phyloP scores from a whole-genome alignment of 2,329 filamentous ascomycete species.

The Dryadomyces sulphureus region DNA sequence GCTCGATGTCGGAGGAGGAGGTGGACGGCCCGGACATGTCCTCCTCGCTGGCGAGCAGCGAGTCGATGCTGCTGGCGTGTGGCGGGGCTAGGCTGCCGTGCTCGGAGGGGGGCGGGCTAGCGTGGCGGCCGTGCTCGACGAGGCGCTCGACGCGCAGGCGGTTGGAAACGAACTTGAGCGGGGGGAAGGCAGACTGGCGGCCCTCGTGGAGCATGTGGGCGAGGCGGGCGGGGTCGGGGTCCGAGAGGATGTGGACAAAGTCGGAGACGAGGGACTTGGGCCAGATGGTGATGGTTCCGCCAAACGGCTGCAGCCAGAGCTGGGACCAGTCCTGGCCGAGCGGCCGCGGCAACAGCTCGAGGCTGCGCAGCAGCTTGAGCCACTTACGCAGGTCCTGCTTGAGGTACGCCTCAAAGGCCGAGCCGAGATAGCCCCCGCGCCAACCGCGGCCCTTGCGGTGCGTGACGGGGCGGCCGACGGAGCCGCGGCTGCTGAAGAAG shows the following conservation, averaged over 20 bases:
- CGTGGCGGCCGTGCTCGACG: constrained; percentile 43
- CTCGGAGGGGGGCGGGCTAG: neutral
- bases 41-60: neutral
- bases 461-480: constrained; percentile 83
- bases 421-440: constrained; percentile 89
- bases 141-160: constrained; percentile 66
- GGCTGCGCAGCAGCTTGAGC: constrained; percentile 84
- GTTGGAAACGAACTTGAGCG: constrained; percentile 82
- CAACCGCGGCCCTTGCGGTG: constrained; percentile 87
- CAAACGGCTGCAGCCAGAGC: constrained; percentile 90
- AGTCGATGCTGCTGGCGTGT: neutral
- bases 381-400: constrained; percentile 96
- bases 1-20: neutral
- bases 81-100: constrained; percentile 26
- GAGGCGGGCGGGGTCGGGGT: constrained; percentile 61
- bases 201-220: constrained; percentile 84
- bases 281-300: constrained; percentile 93
- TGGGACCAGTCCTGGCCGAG: constrained; percentile 94
- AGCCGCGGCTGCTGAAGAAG: constrained; percentile 90
- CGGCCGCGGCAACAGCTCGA: constrained; percentile 80
- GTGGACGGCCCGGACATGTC: neutral
- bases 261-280: constrained; percentile 67
- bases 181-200: constrained; percentile 78
- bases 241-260: constrained; percentile 73
- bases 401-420: constrained; percentile 82